A percentile compares a stretch with the other conserved stretches of the same genome.
These are phyloP conservation scores for Terfezia boudieri DNA, from an alignment of 495 filamentous ascomycete species.

Conservation along the genomic window DNA sequence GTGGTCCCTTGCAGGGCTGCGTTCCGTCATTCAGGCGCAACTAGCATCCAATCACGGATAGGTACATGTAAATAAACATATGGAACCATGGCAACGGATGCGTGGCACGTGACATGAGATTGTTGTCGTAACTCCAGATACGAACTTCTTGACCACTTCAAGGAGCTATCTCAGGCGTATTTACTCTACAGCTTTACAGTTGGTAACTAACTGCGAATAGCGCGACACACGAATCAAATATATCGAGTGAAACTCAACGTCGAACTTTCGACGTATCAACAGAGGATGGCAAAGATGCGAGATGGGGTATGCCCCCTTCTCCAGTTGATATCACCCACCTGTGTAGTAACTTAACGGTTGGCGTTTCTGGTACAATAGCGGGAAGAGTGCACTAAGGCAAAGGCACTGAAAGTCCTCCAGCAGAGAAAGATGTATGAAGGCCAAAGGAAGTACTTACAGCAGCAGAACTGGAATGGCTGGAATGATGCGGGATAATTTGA, in stretches of 20 bases:
- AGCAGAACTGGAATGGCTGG: constrained; percentile 96
- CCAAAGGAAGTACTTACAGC: constrained; percentile 61
- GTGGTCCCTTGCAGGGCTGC: too few species aligned
- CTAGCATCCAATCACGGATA: too few species aligned
- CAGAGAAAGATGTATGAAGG: constrained; percentile 42
- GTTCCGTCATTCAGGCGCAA: too few species aligned
- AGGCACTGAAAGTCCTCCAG: constrained; percentile 86
- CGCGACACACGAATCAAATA: constrained; percentile 64
- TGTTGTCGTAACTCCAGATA: too few species aligned
- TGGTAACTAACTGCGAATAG: constrained; percentile 20
- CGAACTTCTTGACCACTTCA: constrained; percentile 69
- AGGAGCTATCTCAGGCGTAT: constrained; percentile 64
- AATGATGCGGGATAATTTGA: constrained; percentile 98
- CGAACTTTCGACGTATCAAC: constrained; percentile 74
- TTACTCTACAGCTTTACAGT: constrained; percentile 1
- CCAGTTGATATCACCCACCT: neutral
- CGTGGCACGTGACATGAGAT: too few species aligned
- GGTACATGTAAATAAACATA: too few species aligned
- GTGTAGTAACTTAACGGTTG: too few species aligned
- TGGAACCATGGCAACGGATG: too few species aligned
- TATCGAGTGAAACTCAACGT: constrained; percentile 80
- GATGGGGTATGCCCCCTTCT: constrained; percentile 31
- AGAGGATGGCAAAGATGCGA: constrained; percentile 78
- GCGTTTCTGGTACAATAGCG: constrained; percentile 13
- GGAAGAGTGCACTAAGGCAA: constrained; percentile 76